Evolutionary conservation across 805 yeast genomes (phyloP), one percentile per base, ranked within the genome.

Genomic region (Candida nitratophila): DNA sequence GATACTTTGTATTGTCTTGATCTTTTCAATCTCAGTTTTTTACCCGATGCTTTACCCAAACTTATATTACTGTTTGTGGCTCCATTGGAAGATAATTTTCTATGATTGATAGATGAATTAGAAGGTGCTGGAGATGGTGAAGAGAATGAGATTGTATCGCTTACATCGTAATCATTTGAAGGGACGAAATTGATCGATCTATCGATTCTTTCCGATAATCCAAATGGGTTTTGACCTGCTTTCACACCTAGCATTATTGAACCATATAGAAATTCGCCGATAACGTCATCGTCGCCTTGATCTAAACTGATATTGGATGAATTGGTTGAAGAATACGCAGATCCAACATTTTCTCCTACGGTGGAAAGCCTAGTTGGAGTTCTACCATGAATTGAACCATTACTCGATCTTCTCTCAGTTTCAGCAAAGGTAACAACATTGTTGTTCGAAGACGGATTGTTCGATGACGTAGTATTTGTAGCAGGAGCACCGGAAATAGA

Each of bases 211-310:
- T 68, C 67, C 16, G 80, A 69, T 24, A 85, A 57, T 3, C 60
- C 57, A 0, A 67, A 54, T 0, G 80, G 74, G 49, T 74, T 73
- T 1, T 65, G 54, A 7, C 71, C 71, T 31, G 66, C 63, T 19
- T 86, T 77, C 21, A 76, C 54, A 0, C 85, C 72, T 8, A 93
- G 74, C 56, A 82, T 85, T 26, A 93, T 82, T 0, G 97, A 91
- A 46, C 86, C 83, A 61, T 83, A 87, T 32, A 87, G 65, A 6
- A 81, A 71, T 44, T 84, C 89, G 9, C 79, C 82, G 43, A 81
- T 66, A 2, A 74, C 54, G 2, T 52, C 58, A 19, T 51, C 42
- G 8, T 40, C 48, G 12, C 44, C 50, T 15, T 47, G 48, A 5
- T n/a, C 44, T 30, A 11, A 5, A n/a, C 26, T 21, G 9, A 17